Percentiles rank a stretch among this genome's conserved stretches.
Conservation (phyloP, 306 rosid genomes). For the Lathyrus tuberosus region DNA sequence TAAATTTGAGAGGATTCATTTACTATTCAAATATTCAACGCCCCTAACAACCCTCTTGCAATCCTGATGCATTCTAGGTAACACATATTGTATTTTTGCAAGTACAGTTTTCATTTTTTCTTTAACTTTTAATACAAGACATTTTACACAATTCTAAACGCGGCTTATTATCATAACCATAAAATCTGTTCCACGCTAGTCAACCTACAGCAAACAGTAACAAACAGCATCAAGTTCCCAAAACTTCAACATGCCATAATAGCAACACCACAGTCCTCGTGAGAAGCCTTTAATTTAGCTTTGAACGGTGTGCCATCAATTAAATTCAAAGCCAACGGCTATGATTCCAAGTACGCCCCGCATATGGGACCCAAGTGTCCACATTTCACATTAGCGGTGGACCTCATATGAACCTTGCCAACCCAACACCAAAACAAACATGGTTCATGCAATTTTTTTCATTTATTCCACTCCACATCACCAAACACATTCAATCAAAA, state of each 20-base stretch:
- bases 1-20: too few species aligned
- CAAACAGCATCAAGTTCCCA: background rate
- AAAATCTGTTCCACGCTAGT: too few species aligned
- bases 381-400: conserved; percentile 40
- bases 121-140: too few species aligned
- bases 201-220: too few species aligned
- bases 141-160: too few species aligned
- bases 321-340: conserved; percentile 38
- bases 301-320: conserved; percentile 47
- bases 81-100: too few species aligned
- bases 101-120: too few species aligned
- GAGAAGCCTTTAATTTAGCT: conserved; percentile 42
- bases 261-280: conserved; percentile 30
- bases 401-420: conserved; percentile 49
- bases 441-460: background rate
- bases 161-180: too few species aligned
- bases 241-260: conserved; percentile 18
- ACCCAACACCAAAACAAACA: conserved; percentile 22
- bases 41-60: too few species aligned
- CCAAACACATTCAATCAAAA: conserved; percentile 26
- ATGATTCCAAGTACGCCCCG: conserved; percentile 4
- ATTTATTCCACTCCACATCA: background rate
- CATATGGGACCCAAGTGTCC: conserved; percentile 32
- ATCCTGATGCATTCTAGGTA: too few species aligned
- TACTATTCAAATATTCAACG: too few species aligned